phyloP scores from a whole-genome alignment of 2,329 filamentous ascomycete genomes.

The Calonectria pteridis region DNA sequence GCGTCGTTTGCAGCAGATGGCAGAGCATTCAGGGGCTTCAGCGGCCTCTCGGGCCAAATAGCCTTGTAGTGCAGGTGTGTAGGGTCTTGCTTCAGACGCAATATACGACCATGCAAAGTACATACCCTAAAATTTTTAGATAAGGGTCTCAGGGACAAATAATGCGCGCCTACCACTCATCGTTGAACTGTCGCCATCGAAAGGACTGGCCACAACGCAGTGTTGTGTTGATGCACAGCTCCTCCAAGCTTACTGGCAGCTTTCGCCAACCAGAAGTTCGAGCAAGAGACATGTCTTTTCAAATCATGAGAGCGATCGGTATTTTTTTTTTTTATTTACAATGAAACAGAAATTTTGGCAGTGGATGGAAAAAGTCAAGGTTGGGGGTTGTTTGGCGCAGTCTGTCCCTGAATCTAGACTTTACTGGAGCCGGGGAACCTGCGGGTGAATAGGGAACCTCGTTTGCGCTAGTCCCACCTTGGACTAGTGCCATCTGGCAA shows the following conservation, averaged over 20 bases:
- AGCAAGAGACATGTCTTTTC: conserved; percentile 51
- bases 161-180: conserved; percentile 76
- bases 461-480: conserved; percentile 39
- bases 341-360: background rate
- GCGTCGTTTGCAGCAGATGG: conserved; percentile 5
- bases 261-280: conserved; percentile 85
- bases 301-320: background rate
- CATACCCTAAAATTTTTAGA: conserved; percentile 71
- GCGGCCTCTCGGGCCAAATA: conserved; percentile 63
- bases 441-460: conserved; percentile 15
- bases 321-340: background rate
- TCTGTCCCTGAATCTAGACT: conserved; percentile 22
- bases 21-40: conserved; percentile 28
- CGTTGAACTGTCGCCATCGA: conserved; percentile 87
- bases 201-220: conserved; percentile 97
- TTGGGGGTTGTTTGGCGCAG: conserved; percentile 5
- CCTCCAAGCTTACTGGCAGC: conserved; percentile 83
- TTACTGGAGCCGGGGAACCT: conserved; percentile 19
- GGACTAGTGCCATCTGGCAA: conserved; percentile 46
- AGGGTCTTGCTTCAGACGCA: conserved; percentile 87
- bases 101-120: conserved; percentile 84
- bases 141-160: background rate
- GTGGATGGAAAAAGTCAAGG: conserved; percentile 22
- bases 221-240: conserved; percentile 95
- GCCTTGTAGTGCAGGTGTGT: conserved; percentile 84